Percentiles rank a stretch among this genome's conserved stretches.
phyloP scores from a whole-genome alignment of 441 rosid species.

The Croton setiger region DNA sequence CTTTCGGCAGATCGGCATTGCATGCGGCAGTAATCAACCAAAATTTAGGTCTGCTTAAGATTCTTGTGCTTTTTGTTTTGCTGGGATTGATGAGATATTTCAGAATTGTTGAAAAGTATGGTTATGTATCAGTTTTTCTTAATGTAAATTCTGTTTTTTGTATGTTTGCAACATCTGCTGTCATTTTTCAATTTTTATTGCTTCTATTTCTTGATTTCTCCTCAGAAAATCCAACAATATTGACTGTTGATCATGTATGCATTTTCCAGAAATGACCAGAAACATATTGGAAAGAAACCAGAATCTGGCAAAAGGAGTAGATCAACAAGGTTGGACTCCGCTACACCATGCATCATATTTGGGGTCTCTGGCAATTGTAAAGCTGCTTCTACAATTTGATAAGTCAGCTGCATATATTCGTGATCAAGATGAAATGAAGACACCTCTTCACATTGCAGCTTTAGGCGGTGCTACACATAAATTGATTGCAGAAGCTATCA shows the following conservation, averaged over 20 bases:
- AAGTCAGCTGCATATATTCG: background rate
- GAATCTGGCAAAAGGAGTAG: background rate
- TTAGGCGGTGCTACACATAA: background rate
- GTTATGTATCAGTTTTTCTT: too few species aligned
- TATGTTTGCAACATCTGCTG: too few species aligned
- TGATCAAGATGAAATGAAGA: background rate
- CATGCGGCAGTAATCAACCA: slow-evolving; percentile 22
- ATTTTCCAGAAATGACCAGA: background rate
- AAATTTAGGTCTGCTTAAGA: slow-evolving; percentile 9
- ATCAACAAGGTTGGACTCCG: background rate
- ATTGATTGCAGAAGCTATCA: background rate
- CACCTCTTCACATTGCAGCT: background rate
- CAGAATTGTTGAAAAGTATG: too few species aligned
- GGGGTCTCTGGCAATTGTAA: background rate
- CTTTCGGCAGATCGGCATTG: slow-evolving; percentile 23
- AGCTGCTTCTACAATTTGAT: background rate
- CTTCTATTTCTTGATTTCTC: too few species aligned
- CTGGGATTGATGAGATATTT: too few species aligned
- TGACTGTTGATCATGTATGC: background rate
- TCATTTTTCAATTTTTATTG: too few species aligned
- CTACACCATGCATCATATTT: background rate
- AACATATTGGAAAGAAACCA: background rate
- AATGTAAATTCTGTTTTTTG: too few species aligned
- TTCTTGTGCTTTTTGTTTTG: too few species aligned
- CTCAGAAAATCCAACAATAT: too few species aligned